These are phyloP conservation scores for Sphaerulina musiva DNA, from an alignment of 2,329 filamentous ascomycete species.

Conservation along the genomic window DNA sequence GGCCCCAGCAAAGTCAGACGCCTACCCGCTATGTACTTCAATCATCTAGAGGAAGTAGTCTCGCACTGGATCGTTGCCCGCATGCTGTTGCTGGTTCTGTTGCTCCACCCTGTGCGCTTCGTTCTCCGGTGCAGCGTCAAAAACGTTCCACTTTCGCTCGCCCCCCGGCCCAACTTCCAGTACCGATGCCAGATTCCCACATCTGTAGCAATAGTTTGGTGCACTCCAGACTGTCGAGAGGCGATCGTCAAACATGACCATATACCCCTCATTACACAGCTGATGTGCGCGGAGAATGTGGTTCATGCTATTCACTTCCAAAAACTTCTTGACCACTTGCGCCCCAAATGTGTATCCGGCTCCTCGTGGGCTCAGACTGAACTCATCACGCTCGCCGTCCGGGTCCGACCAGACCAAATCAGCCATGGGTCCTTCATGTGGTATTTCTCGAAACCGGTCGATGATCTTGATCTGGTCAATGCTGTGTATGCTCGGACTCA, in stretches of 20 bases:
- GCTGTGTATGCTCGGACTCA: constrained; percentile 70
- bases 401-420: constrained; percentile 98
- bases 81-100: constrained; percentile 51
- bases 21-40: constrained; percentile 29
- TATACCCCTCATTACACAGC: constrained; percentile 95
- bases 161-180: constrained; percentile 91
- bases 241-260: constrained; percentile 90
- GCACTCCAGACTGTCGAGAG: constrained; percentile 97
- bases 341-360: constrained; percentile 97
- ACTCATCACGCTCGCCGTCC: constrained; percentile 94
- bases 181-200: constrained; percentile 95
- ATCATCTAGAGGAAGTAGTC: constrained; percentile 56
- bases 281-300: constrained; percentile 98
- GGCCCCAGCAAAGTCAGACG: not conserved
- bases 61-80: constrained; percentile 64
- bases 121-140: constrained; percentile 93
- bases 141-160: constrained; percentile 94
- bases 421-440: constrained; percentile 98
- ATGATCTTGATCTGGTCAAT: constrained; percentile 99
- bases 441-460: constrained; percentile 95
- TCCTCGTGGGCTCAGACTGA: constrained; percentile 84
- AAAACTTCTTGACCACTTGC: constrained; percentile 96
- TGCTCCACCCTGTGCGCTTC: constrained; percentile 76
- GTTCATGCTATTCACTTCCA: constrained; percentile 94
- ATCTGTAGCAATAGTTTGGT: constrained; percentile 65